Evolutionary conservation across 768 basidiomycete species (phyloP).

Genomic region (Mycena latifolia): DNA sequence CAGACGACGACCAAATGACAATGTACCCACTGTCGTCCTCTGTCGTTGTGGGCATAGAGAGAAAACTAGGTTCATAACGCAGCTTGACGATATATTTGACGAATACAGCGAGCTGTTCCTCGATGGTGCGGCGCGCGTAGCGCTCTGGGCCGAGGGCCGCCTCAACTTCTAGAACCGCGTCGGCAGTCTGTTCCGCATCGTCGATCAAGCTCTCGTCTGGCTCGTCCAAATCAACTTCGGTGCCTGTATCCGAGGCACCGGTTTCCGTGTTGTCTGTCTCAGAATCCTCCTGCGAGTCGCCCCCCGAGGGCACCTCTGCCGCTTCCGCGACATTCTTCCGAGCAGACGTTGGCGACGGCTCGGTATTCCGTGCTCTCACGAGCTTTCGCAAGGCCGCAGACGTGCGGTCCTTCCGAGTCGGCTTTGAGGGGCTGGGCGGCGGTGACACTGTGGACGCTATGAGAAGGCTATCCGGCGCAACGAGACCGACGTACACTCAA

Average conservation of each 20-base stretch:
- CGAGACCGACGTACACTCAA: conserved; percentile 4
- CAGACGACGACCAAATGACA: neutral
- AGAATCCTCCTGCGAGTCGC: neutral
- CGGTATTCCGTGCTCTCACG: neutral
- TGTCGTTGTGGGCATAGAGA: neutral
- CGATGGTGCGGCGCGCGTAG: conserved; percentile 5
- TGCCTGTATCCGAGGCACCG: neutral
- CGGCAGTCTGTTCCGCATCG: conserved; percentile 1
- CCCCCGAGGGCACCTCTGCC: neutral
- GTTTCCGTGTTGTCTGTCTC: neutral
- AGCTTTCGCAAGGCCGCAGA: neutral
- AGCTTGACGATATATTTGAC: conserved; percentile 15
- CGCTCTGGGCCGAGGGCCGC: conserved; percentile 6
- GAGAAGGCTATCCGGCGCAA: too few relatives aligned
- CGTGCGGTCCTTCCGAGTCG: conserved; percentile 5
- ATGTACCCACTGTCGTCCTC: conserved; percentile 13
- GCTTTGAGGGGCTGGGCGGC: conserved; percentile 12
- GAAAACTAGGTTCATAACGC: neutral
- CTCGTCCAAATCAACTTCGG: neutral
- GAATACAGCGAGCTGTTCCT: conserved; percentile 5
- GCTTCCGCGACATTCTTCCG: neutral
- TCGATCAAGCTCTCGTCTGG: conserved; percentile 6
- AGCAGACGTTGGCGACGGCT: conserved; percentile 12
- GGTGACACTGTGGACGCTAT: neutral
- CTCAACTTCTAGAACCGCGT: neutral